phyloP scores from a whole-genome alignment of 2,329 filamentous ascomycete species.

The Talaromyces sp. region DNA sequence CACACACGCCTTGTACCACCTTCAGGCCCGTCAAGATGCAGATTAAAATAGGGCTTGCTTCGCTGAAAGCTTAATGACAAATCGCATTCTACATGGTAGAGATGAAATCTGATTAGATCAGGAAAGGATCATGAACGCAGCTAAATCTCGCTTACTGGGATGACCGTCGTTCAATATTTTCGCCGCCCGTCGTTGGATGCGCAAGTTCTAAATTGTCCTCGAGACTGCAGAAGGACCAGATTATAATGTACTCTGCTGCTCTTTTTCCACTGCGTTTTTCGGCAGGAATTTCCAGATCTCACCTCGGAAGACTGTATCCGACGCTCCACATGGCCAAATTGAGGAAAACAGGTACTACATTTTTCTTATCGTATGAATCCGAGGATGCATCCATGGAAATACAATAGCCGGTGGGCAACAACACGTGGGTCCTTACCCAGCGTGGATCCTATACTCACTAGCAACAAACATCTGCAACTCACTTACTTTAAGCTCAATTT shows the following conservation, averaged over 20 bases:
- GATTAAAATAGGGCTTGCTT: neutral
- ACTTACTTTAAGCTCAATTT: neutral
- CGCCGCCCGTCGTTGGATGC: neutral
- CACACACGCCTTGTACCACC: neutral
- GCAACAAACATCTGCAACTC: neutral
- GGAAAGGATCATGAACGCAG: neutral
- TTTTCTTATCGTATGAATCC: neutral
- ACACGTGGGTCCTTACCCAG: neutral
- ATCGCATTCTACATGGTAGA: neutral
- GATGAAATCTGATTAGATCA: neutral
- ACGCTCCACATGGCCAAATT: neutral
- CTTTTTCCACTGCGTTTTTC: neutral
- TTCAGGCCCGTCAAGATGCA: neutral
- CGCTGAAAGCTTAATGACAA: neutral
- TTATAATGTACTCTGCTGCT: neutral
- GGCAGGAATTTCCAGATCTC: neutral
- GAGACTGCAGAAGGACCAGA: no score
- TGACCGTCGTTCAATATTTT: neutral
- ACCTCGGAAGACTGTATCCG: neutral
- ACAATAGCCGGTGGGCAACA: neutral
- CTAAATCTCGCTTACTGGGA: neutral
- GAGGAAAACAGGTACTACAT: neutral
- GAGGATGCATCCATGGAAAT: neutral
- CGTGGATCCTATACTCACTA: neutral
- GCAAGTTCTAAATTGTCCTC: neutral